Conservation (phyloP, 345 rosid genomes). For the thale cress (Arabidopsis thaliana) region DNA sequence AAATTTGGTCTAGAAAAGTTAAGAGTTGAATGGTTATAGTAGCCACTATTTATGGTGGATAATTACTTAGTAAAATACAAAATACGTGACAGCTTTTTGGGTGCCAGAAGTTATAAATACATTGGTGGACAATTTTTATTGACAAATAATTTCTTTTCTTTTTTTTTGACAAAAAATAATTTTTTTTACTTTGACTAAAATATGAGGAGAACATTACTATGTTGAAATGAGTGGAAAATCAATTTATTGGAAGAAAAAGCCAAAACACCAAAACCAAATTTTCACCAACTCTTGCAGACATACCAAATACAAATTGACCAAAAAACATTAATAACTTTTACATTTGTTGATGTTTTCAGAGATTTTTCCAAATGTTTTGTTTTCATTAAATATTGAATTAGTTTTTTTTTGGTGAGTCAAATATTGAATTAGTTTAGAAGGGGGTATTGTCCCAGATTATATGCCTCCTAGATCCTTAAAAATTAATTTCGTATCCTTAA, state of each 20-base stretch:
- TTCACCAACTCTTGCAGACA: constrained; percentile 37
- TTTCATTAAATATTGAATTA: not conserved
- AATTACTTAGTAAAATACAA: not conserved
- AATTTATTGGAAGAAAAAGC: constrained; percentile 6
- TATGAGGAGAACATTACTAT: constrained; percentile 9
- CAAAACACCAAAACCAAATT: constrained; percentile 37
- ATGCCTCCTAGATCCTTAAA: constrained; percentile 12
- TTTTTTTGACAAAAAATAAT: too few species aligned
- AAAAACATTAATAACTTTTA: not conserved
- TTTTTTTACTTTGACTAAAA: not conserved
- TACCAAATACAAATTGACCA: constrained; percentile 31
- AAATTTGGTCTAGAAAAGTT: not conserved
- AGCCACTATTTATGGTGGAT: not conserved
- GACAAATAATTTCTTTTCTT: not conserved
- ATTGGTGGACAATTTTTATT: constrained; percentile 15
- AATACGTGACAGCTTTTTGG: constrained; percentile 22
- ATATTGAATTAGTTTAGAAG: constrained; percentile 5
- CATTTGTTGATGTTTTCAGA: constrained; percentile 12
- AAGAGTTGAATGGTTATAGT: not conserved
- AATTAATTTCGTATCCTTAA: not conserved
- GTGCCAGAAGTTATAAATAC: constrained; percentile 7
- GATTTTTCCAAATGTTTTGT: constrained; percentile 11
- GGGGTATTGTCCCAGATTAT: constrained; percentile 4
- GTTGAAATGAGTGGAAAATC: constrained; percentile 12
- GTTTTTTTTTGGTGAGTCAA: too few species aligned